Evolutionary conservation across 2,329 filamentous ascomycete genomes (phyloP).

Genomic region (Alternaria rosae): DNA sequence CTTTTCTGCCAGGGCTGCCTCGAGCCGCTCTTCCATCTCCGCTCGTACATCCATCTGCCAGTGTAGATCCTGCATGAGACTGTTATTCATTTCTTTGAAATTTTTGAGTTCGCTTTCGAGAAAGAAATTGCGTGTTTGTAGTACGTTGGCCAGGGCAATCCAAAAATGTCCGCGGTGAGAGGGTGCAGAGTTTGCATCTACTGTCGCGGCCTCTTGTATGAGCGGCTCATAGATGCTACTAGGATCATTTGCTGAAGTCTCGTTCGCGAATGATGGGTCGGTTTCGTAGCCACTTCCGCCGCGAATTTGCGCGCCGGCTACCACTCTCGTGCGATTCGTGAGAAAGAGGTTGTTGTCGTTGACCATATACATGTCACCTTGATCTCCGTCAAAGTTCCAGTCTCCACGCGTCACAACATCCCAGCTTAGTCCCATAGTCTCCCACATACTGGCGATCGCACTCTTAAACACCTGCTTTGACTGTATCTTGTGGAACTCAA

Average conservation of each 20-base stretch:
- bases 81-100: constrained; percentile 7
- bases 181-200: not conserved
- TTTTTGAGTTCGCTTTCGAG: constrained; percentile 13
- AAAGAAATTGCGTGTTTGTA: constrained; percentile 9
- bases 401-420: not conserved
- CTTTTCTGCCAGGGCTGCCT: not conserved
- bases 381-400: constrained; percentile 13
- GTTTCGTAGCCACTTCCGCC: not conserved
- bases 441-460: constrained; percentile 7
- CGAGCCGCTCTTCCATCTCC: constrained; percentile 3
- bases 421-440: not conserved
- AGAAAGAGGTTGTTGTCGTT: not conserved
- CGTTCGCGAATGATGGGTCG: not conserved
- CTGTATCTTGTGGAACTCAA: constrained; percentile 11
- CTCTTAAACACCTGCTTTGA: constrained; percentile 22
- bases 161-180: constrained; percentile 1
- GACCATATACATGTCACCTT: constrained; percentile 22
- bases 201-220: not conserved
- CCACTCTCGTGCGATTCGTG: not conserved
- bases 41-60: constrained; percentile 14
- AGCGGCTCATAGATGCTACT: not conserved
- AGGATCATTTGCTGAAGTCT: not conserved
- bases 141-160: constrained; percentile 1
- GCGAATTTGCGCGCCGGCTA: not conserved
- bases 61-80: constrained; percentile 5